Base-by-base conservation (phyloP, 768 basidiomycete genomes). In the Phanerodontia chrysosporium region DNA sequence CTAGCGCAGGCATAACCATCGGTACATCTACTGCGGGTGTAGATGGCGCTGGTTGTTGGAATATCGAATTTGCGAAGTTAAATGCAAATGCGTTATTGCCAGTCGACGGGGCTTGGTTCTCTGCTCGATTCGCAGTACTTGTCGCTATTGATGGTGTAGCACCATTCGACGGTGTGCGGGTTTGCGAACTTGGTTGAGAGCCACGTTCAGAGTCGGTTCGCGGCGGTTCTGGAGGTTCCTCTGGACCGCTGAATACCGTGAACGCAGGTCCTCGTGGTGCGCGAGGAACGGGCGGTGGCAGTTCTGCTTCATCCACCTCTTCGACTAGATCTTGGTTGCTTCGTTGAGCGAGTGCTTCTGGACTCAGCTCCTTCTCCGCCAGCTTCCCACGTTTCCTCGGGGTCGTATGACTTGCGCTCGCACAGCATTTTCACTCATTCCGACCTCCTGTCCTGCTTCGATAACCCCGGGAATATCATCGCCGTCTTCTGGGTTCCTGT, bases 341-440 rank as follows among this genome's bases (percentile, higher is more conserved):
- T 36, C 36, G 14, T 52, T 36, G 14, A 28, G 49, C 30, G 30
- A 45, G 57, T n/a, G 59, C 58, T 48, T 60, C 58, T 56, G 22
- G 29, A 25, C 32, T 69, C 58, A 73, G 39, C 44, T 55, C 61
- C 27, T 49, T 51, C 49, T 66, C 66, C 27, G 67, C 64, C 27
- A 73, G 58, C 55, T 74, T 86, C 2, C 74, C 67, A 25, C 83
- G 80, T 66, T 90, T 90, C 64, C 80, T 83, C 48, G 67, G 73
- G 80, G 83, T 29, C 76, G 78, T 27, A 74, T 56, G 21, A 76
- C 75, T 51, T 66, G 69, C 52, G 67, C 74, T n/a, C 73, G 72
- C 10, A 72, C 65, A 56, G 77, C 80, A 21, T 64, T 69, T 59
- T 78, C 77, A 24, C 70, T 63, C 13, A 68, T 61, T 5, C 67